Evolutionary conservation across 2,329 filamentous ascomycete genomes (phyloP), one percentile per base, ranked within the genome.

Genomic region (Talaromyces sp.): DNA sequence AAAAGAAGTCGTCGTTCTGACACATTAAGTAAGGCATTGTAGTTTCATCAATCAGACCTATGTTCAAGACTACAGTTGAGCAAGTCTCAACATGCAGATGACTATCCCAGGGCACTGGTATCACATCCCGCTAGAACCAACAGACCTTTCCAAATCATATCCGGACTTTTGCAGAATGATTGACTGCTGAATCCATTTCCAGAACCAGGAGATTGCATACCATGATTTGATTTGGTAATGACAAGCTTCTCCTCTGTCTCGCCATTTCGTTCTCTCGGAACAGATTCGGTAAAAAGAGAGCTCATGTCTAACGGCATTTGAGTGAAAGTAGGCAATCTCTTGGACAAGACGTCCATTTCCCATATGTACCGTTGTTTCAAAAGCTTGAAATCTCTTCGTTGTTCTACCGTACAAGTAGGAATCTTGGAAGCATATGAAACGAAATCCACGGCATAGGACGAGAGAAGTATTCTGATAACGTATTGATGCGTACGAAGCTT

Each of bases 111-210:
- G 29, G 25, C 29, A 54, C 51, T 10, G 17, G 51, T 54, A 31
- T 54, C 25, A 8, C 27, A 34, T 27, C 27, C 17, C 29, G 13
- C 17, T 54, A 54, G 17, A 10, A 54, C 17, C 17, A 54, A 34
- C n/a, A 19, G 51, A 19, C 51, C 15, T 34, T 54, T 31, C 51
- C 51, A 54, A 13, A 54, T 54, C 51, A 54, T 54, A 54, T 34
- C 51, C 17, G 17, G 27, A 34, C 51, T 54, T 15, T 51, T 54
- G 17, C 51, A 54, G n/a, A 54, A 53, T 19, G 49, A n/a, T 2
- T 31, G 49, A 13, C 27, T 53, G 15, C 27, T n/a, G 25, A 31
- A 1, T 13, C 5, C 49, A 10, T 27, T 47, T 49, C 45, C 13
- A 25, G n/a, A 19, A 19, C 2, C n/a, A 47, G 43, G 43, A 47